These are phyloP conservation scores for Rhizopus microsporus DNA, from an alignment of 371 early-diverging fungal species.

Conservation along the genomic window DNA sequence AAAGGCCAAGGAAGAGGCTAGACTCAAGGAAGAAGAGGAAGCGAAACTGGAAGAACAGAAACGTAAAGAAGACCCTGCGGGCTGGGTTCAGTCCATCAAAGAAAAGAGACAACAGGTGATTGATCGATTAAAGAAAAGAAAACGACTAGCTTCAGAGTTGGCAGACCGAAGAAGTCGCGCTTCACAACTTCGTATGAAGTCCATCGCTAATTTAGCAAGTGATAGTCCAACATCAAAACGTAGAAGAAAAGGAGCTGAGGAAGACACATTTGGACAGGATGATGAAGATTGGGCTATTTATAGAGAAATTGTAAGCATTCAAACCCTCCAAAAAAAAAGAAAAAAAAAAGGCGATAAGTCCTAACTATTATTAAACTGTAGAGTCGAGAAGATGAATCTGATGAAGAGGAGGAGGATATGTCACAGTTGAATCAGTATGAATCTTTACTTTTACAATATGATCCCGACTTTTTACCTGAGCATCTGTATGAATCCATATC, in stretches of 20 bases:
- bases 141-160: slow-evolving; percentile 72
- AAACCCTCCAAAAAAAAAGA: no score
- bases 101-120: slow-evolving; percentile 61
- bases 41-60: slow-evolving; percentile 73
- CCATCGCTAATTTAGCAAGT: slow-evolving; percentile 81
- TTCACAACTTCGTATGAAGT: slow-evolving; percentile 82
- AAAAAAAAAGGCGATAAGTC: neutral
- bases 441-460: slow-evolving; percentile 67
- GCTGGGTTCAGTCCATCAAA: slow-evolving; percentile 75
- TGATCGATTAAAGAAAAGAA: slow-evolving; percentile 65
- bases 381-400: slow-evolving; percentile 83
- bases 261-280: slow-evolving; percentile 92
- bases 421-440: slow-evolving; percentile 68
- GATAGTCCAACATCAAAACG: slow-evolving; percentile 57
- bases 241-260: slow-evolving; percentile 63
- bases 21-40: slow-evolving; percentile 61
- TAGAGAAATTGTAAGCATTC: slow-evolving; percentile 72
- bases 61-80: slow-evolving; percentile 63
- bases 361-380: slow-evolving; percentile 15
- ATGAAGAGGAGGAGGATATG: slow-evolving; percentile 83
- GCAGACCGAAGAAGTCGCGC: slow-evolving; percentile 85
- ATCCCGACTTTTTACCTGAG: slow-evolving; percentile 69
- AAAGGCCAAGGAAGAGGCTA: slow-evolving; percentile 79
- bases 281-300: slow-evolving; percentile 94
- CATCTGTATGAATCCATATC: slow-evolving; percentile 51